Conservation (phyloP, 768 basidiomycete species). For the Brasilioporus rufonigricans region DNA sequence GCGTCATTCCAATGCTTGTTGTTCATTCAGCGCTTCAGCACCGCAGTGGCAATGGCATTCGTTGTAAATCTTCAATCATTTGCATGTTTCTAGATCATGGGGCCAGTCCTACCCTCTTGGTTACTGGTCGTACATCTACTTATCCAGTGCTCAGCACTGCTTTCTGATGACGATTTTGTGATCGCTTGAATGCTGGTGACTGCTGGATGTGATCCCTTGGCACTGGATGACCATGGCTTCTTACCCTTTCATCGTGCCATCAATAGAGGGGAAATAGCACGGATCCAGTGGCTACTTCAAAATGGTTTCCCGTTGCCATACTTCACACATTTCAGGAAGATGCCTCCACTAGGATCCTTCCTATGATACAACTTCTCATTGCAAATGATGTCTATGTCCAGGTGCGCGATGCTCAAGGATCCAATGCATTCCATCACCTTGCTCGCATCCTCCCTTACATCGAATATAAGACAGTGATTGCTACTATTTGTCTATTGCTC, state of each 20-base stretch:
- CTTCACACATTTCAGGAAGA: background rate
- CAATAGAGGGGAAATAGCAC: too few relatives aligned
- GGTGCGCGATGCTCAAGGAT: background rate
- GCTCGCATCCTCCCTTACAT: background rate
- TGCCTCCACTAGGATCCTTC: too few relatives aligned
- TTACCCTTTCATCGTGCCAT: background rate
- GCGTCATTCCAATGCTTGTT: background rate
- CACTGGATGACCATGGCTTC: background rate
- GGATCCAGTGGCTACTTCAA: background rate
- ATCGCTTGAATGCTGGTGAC: background rate
- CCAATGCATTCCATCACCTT: background rate
- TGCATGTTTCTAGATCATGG: background rate
- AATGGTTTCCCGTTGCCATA: background rate
- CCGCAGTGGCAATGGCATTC: background rate
- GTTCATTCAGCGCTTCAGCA: background rate
- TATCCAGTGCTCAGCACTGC: background rate
- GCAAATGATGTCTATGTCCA: background rate
- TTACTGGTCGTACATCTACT: background rate
- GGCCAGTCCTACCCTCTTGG: background rate
- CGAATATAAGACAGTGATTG: too few relatives aligned
- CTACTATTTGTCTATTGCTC: background rate
- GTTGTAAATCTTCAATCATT: background rate
- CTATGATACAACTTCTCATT: background rate
- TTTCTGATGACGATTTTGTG: background rate
- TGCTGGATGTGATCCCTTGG: background rate